Evolutionary conservation across 345 rosid genomes (phyloP).

Genomic region (Salix purpurea): DNA sequence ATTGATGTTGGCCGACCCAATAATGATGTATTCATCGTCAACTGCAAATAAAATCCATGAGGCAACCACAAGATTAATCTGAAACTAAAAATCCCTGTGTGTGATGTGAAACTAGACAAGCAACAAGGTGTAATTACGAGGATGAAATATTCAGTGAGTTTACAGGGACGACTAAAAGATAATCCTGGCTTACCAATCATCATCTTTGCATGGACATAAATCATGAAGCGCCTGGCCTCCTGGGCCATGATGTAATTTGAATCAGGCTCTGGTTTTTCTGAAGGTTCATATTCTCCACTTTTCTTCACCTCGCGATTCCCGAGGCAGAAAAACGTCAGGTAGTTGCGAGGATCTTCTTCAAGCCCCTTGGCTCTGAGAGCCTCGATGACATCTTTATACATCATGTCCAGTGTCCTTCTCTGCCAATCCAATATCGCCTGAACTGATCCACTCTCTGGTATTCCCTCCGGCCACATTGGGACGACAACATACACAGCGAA

Average conservation of each 20-base stretch:
- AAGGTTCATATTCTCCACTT: constrained; percentile 79
- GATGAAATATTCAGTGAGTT: not conserved
- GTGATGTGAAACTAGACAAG: not conserved
- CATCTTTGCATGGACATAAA: constrained; percentile 95
- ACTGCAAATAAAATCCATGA: constrained; percentile 39
- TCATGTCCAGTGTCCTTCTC: constrained; percentile 92
- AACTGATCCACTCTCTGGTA: constrained; percentile 86
- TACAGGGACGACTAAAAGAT: not conserved
- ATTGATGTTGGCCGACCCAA: constrained; percentile 98
- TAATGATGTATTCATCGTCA: constrained; percentile 92
- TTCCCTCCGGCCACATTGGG: constrained; percentile 99
- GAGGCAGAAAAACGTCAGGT: constrained; percentile 88
- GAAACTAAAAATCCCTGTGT: not conserved
- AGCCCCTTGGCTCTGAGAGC: constrained; percentile 71
- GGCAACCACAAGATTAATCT: not conserved
- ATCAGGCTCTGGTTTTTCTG: constrained; percentile 84
- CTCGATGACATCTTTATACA: constrained; percentile 75
- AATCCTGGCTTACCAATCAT: constrained; percentile 67
- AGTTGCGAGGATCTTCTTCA: constrained; percentile 75
- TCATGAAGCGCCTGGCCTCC: constrained; percentile 94
- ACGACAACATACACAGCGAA: constrained; percentile 82
- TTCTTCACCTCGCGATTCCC: constrained; percentile 89
- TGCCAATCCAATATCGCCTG: constrained; percentile 99
- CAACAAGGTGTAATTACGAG: not conserved
- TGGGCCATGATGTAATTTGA: constrained; percentile 83